Percentiles rank a stretch among this genome's conserved stretches.
Evolutionary conservation across 2,329 filamentous ascomycete genomes (phyloP).

Genomic region (Colletotrichum chrysophilum): DNA sequence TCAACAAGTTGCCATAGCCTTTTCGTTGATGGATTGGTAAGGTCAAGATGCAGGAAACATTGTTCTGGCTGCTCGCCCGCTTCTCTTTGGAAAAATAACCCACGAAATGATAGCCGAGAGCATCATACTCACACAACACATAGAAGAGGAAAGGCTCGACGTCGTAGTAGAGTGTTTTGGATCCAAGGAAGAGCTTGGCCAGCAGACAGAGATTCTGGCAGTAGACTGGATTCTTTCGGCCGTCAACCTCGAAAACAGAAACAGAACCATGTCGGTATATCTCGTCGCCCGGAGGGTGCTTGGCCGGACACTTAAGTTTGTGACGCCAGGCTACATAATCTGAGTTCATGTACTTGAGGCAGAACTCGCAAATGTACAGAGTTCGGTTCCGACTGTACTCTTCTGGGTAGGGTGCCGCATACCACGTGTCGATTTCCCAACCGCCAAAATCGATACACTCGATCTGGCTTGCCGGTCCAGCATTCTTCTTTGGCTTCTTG

Average conservation of each 20-base stretch:
- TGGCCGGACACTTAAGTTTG: constrained; percentile 94
- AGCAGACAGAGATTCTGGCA: constrained; percentile 97
- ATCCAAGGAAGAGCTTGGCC: constrained; percentile 96
- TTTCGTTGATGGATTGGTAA: constrained; percentile 96
- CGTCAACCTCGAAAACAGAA: constrained; percentile 97
- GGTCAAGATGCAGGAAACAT: constrained; percentile 96
- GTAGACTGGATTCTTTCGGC: constrained; percentile 96
- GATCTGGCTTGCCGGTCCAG: constrained; percentile 92
- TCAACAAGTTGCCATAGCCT: constrained; percentile 94
- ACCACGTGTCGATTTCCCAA: constrained; percentile 99
- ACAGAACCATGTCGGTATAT: constrained; percentile 92
- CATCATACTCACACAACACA: constrained; percentile 93
- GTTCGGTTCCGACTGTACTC: constrained; percentile 97
- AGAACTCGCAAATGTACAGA: constrained; percentile 99
- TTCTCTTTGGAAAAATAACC: constrained; percentile 99
- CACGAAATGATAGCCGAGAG: constrained; percentile 92
- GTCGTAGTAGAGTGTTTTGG: constrained; percentile 97
- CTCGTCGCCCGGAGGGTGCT: constrained; percentile 96
- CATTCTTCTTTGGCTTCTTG: constrained; percentile 74
- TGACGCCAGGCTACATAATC: constrained; percentile 98
- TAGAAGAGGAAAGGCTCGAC: constrained; percentile 98
- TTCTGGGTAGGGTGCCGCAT: constrained; percentile 96
- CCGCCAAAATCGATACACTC: constrained; percentile 98
- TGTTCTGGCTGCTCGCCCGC: constrained; percentile 90
- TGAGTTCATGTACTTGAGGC: constrained; percentile 99